Evolutionary conservation across 2,329 filamentous ascomycete species (phyloP), one percentile per base, ranked within the genome.

Genomic region (Leptosphaerulina australis): DNA sequence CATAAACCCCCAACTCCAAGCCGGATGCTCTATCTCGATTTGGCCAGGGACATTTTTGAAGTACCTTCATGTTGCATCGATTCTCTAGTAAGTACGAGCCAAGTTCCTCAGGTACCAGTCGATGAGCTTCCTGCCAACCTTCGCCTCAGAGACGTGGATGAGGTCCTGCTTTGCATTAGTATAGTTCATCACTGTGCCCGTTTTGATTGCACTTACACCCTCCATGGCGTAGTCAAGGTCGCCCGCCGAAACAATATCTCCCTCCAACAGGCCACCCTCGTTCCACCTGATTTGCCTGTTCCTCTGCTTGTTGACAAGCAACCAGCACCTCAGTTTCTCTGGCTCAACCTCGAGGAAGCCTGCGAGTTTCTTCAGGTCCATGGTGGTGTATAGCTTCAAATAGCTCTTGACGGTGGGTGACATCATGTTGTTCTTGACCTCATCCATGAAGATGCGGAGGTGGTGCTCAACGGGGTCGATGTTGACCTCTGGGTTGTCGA

Each of bases 61-160:
- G 46, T 36, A 29, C 41, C 48, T 53, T 36, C 34, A 17, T 31
- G 20, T 43, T 30, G 29, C 40, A 14, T 47, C 44, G 18, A 35
- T 48, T 21, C 35, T 60, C 60, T 88, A 96, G 81, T 99, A 99
- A 51, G 92, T 95, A 74, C 94, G 88, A 54, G 92, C 90, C 70
- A 99, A 81, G 81, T 99, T 99, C 73, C 94, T 88, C 72, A 99
- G 84, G 77, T 99, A 99, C 94, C 94, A 99, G 78, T 99, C 94
- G 60, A 99, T 93, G 69, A 99, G 81, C 80, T 94, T 95, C 68
- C 94, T 85, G 71, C 94, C 94, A 53, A 97, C 91, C 87, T 99
- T 99, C 63, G 93, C 93, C 79, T 99, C 94, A 51, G 93, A 97
- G 65, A 99, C 94, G 78, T 99, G 94, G 74, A 99, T 99, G 68